Base-by-base conservation (phyloP, 1,284 basidiomycete genomes). In the Apiotrichum domesticum region DNA sequence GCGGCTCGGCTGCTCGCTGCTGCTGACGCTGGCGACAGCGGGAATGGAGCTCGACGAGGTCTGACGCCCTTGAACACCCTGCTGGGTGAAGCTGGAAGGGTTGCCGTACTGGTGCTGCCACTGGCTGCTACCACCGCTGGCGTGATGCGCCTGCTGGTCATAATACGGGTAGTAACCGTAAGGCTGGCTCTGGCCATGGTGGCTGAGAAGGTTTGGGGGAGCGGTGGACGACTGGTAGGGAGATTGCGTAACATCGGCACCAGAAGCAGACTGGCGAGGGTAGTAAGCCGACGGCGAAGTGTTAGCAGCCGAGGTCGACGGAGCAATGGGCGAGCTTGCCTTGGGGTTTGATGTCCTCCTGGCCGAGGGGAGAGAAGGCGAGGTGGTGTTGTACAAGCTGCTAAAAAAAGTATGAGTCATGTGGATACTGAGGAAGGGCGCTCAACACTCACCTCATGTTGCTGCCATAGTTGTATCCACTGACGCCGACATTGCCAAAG, bases 241-340 rank as follows among this genome's bases (percentile, higher is more conserved):
- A n/a, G 61, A 59, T 44, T 59, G 53, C 11, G 52, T 50, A 44
- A 46, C 56, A 33, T 59, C 57, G 35, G 57, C 43, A 15, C 39
- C 43, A 7, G 51, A 39, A 2, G 39, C 45, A 1, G 57, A 8
- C 56, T 53, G 53, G n/a, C 56, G 46, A 33, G 60, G 60, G 51
- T 68, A 69, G 57, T 66, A 71, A 11, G 65, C 59, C 1, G 64
- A 64, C 3, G 70, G 65, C 5, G 68, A 67, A 2, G 64, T 63
- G 46, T 65, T 62, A n/a, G 61, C 54, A 6, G 57, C 61, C 8
- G 55, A 49, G 13, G 62, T 46, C 6, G 65, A 43, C 21, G 62
- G 60, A 4, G 49, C 49, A 6, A 63, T 47, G 35, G 66, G 66
- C 5, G 44, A 51, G 41, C 35, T 29, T 0, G 62, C 51, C 45